phyloP scores from a whole-genome alignment of 768 basidiomycete species.

The Pleurotus cornucopiae region DNA sequence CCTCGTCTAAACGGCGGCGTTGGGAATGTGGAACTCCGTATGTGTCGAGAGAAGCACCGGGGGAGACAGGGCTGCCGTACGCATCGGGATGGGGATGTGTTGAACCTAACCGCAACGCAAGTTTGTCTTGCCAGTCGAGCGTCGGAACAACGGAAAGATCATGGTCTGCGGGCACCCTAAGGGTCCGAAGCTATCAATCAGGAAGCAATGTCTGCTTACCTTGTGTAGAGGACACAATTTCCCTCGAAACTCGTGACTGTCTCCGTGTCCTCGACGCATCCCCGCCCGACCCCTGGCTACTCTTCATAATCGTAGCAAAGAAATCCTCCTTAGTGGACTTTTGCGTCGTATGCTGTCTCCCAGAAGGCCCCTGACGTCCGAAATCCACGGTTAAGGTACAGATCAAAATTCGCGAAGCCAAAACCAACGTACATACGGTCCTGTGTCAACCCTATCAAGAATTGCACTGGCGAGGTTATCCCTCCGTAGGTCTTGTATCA shows the following conservation, averaged over 20 bases:
- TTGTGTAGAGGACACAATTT: conserved; percentile 73
- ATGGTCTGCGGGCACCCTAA: conserved; percentile 37
- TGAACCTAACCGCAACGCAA: conserved; percentile 51
- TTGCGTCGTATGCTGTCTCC: conserved; percentile 54
- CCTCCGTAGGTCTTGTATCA: conserved; percentile 60
- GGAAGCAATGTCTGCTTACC: conserved; percentile 27
- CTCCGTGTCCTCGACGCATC: conserved; percentile 62
- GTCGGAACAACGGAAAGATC: conserved; percentile 62
- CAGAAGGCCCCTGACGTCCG: conserved; percentile 55
- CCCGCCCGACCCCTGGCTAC: conserved; percentile 43
- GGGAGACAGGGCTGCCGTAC: not conserved
- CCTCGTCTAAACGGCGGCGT: conserved; percentile 3
- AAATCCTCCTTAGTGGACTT: conserved; percentile 75
- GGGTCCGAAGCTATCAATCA: conserved; percentile 3
- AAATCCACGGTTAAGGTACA: conserved; percentile 5
- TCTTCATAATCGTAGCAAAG: conserved; percentile 67
- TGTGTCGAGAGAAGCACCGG: not conserved
- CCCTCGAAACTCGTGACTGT: conserved; percentile 73
- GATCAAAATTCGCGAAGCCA: not conserved
- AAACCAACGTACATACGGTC: conserved; percentile 62
- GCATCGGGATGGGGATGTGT: conserved; percentile 16
- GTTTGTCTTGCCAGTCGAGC: conserved; percentile 74
- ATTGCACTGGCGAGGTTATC: conserved; percentile 80
- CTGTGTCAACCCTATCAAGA: conserved; percentile 68
- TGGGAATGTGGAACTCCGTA: conserved; percentile 6